Evolutionary conservation across 2,329 filamentous ascomycete genomes (phyloP).

Genomic region (Cryphonectria radicalis): DNA sequence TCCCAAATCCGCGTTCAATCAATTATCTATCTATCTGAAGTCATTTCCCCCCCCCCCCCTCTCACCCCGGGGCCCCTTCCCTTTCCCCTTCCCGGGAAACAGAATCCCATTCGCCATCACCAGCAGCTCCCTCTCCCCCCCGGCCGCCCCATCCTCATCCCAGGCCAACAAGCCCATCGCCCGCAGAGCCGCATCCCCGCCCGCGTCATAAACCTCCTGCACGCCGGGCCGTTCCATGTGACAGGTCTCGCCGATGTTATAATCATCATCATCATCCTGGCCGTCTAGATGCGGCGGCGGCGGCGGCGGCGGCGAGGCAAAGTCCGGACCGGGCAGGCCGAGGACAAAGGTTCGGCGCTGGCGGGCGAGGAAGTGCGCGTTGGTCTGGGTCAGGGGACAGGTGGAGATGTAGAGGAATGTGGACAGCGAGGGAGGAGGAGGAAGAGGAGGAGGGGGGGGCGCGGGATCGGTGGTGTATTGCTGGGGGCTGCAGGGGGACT

Average conservation of each 20-base stretch:
- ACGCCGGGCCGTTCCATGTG: slow-evolving; percentile 42
- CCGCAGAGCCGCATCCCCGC: slow-evolving; percentile 45
- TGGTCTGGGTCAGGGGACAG: slow-evolving; percentile 48
- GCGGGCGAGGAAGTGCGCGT: slow-evolving; percentile 47
- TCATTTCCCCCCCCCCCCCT: slow-evolving; percentile 36
- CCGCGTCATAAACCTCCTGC: slow-evolving; percentile 45
- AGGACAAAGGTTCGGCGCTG: slow-evolving; percentile 48
- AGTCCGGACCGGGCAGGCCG: slow-evolving; percentile 48
- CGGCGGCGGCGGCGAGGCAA: slow-evolving; percentile 31
- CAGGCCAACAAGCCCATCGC: slow-evolving; percentile 49
- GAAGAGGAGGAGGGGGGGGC: not conserved
- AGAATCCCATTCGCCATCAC: slow-evolving; percentile 46
- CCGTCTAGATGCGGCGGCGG: not conserved
- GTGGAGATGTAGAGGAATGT: slow-evolving; percentile 46
- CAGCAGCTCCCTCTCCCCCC: slow-evolving; percentile 42
- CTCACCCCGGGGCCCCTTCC: slow-evolving; percentile 38
- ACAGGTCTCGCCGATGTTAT: slow-evolving; percentile 41
- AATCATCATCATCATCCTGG: slow-evolving; percentile 15
- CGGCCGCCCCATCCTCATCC: slow-evolving; percentile 43
- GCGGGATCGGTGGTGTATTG: not conserved
- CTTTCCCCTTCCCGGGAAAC: slow-evolving; percentile 41
- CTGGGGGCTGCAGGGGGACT: not conserved
- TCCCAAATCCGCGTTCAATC: too few relatives aligned
- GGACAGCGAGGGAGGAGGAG: not conserved
- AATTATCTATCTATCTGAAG: not conserved